Evolutionary conservation across 2,329 filamentous ascomycete species (phyloP).

Genomic region (Kalmusia sp.): DNA sequence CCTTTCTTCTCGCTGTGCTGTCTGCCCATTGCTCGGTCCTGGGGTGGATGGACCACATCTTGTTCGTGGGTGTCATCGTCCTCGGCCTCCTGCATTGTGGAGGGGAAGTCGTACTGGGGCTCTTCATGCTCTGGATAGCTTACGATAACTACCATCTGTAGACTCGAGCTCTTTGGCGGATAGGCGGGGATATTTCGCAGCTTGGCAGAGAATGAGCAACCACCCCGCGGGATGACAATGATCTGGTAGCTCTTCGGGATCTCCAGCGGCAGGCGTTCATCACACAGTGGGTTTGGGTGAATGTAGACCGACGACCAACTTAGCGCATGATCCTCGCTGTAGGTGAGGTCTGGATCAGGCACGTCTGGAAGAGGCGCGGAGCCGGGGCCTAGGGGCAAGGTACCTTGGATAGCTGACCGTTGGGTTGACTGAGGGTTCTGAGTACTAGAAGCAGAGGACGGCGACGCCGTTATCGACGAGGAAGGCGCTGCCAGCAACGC

Average conservation of each 20-base stretch:
- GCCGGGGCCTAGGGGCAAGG: constrained; percentile 65
- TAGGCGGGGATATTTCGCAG: constrained; percentile 83
- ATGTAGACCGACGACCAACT: constrained; percentile 76
- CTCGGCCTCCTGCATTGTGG: constrained; percentile 15
- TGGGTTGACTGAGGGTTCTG: constrained; percentile 17
- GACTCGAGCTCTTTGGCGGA: constrained; percentile 63
- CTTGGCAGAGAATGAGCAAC: constrained; percentile 85
- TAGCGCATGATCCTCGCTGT: constrained; percentile 53
- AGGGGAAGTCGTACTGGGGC: constrained; percentile 27
- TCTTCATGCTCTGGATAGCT: constrained; percentile 62
- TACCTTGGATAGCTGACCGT: constrained; percentile 52
- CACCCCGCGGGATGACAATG: constrained; percentile 81
- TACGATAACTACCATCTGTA: constrained; percentile 85
- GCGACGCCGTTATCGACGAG: constrained; percentile 13
- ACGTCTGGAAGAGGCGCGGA: constrained; percentile 75
- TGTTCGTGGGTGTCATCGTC: neutral
- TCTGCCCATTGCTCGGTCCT: neutral
- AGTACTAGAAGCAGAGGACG: constrained; percentile 11
- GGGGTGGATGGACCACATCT: neutral
- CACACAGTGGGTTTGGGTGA: constrained; percentile 70
- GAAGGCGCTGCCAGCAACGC: constrained; percentile 38
- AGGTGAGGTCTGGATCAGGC: constrained; percentile 42
- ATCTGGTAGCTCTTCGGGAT: constrained; percentile 70
- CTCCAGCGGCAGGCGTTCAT: constrained; percentile 59
- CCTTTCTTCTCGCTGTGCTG: constrained; percentile 4